These are phyloP conservation scores for Solanum okadae DNA, from an alignment of 257 asterid genomes.

Conservation along the genomic window DNA sequence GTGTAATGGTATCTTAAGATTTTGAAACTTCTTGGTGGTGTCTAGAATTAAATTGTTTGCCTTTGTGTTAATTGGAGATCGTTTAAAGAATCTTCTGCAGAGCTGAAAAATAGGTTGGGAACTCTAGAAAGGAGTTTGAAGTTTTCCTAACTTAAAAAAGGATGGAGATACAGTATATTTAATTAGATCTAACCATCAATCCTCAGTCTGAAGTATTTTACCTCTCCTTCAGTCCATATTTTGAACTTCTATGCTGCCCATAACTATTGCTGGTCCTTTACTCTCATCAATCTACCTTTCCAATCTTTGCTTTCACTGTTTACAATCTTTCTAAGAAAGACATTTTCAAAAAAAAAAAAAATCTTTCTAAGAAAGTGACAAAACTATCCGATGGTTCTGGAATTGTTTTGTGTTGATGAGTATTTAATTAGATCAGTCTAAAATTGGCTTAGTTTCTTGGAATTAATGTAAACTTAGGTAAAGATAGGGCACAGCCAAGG, in stretches of 20 bases:
- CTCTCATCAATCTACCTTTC: background rate
- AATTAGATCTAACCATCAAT: background rate
- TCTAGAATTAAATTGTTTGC: background rate
- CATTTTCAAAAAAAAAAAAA: too few relatives aligned
- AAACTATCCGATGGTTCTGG: background rate
- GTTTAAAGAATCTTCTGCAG: background rate
- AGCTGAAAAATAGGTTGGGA: background rate
- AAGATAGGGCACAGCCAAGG: background rate
- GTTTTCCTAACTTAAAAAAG: background rate
- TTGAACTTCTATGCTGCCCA: background rate
- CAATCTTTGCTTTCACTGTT: background rate
- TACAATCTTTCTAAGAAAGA: background rate
- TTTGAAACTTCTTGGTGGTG: background rate
- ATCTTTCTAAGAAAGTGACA: background rate
- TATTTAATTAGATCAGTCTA: background rate
- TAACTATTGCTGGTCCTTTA: background rate
- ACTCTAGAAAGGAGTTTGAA: background rate
- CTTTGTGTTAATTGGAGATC: background rate
- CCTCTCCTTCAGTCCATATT: background rate
- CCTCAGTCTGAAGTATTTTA: background rate
- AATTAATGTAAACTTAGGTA: background rate
- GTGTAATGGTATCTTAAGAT: background rate
- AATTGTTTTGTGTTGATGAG: background rate
- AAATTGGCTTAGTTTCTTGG: background rate
- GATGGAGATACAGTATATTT: background rate